Evolutionary conservation across 257 asterid genomes (phyloP).

Genomic region (Gentiana macrophylla): DNA sequence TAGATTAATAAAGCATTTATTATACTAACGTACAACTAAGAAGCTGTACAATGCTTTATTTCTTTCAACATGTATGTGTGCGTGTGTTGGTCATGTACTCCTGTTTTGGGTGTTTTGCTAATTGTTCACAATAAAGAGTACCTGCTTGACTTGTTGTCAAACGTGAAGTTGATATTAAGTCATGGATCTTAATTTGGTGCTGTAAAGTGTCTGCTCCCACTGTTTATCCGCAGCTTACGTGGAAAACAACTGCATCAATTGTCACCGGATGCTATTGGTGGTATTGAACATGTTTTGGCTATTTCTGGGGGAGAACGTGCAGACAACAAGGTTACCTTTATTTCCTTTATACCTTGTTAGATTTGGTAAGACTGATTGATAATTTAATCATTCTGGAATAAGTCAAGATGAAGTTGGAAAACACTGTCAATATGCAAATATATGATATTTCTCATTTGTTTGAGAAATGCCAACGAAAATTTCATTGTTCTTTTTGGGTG

Average conservation of each 20-base stretch:
- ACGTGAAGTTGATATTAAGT: too few species aligned
- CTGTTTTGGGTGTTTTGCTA: too few species aligned
- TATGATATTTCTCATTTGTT: conserved; percentile 5
- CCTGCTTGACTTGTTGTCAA: too few species aligned
- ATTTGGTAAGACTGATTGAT: neutral
- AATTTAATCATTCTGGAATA: neutral
- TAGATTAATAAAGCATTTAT: too few species aligned
- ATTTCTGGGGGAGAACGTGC: conserved; percentile 58
- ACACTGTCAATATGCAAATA: too few species aligned
- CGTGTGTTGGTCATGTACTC: too few species aligned
- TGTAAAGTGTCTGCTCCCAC: neutral
- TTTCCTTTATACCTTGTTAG: neutral
- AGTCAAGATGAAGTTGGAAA: neutral
- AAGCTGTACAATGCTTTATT: too few species aligned
- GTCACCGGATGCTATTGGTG: conserved; percentile 62
- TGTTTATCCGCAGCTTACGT: conserved; percentile 45
- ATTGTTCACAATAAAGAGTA: too few species aligned
- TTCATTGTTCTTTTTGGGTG: too few species aligned
- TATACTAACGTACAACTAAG: too few species aligned
- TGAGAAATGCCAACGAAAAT: neutral
- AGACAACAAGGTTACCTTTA: conserved; percentile 40
- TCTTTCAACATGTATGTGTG: too few species aligned
- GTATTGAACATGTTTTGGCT: conserved; percentile 60
- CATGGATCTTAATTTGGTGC: too few species aligned
- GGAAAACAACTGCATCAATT: conserved; percentile 84